These are phyloP conservation scores for Schizophyllum amplum DNA, from an alignment of 1,284 basidiomycete species.

Conservation along the genomic window DNA sequence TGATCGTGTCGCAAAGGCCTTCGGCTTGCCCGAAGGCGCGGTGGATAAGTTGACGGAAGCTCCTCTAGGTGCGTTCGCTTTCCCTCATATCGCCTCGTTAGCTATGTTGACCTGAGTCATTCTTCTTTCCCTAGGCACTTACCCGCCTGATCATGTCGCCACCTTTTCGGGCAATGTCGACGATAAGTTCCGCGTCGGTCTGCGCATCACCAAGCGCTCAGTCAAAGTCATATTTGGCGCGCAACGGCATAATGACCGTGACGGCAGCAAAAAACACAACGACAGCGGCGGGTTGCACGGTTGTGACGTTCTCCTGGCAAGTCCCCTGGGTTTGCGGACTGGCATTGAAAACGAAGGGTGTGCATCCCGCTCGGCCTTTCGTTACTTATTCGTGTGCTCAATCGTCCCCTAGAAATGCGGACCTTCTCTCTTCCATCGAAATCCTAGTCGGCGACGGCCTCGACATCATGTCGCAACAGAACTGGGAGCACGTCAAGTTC, in stretches of 20 bases:
- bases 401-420: slow-evolving; percentile 52
- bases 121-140: slow-evolving; percentile 29
- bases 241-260: background rate
- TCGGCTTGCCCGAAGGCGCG: slow-evolving; percentile 71
- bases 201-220: slow-evolving; percentile 89
- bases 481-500: slow-evolving; percentile 98
- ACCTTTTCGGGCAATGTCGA: slow-evolving; percentile 97
- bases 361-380: slow-evolving; percentile 23
- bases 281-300: slow-evolving; percentile 71
- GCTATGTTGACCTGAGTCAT: background rate
- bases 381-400: background rate
- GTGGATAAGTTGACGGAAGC: slow-evolving; percentile 77
- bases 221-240: slow-evolving; percentile 60
- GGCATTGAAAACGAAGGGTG: slow-evolving; percentile 92
- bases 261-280: background rate
- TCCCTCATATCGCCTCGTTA: too few relatives aligned
- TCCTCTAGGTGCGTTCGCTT: slow-evolving; percentile 40
- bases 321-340: slow-evolving; percentile 87
- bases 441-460: slow-evolving; percentile 89
- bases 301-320: slow-evolving; percentile 89
- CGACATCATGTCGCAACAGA: slow-evolving; percentile 95
- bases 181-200: slow-evolving; percentile 88
- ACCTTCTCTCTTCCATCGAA: slow-evolving; percentile 93
- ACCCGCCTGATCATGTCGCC: slow-evolving; percentile 86
- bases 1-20: background rate